phyloP scores from a whole-genome alignment of 805 yeast genomes.

The Lachancea cidri region DNA sequence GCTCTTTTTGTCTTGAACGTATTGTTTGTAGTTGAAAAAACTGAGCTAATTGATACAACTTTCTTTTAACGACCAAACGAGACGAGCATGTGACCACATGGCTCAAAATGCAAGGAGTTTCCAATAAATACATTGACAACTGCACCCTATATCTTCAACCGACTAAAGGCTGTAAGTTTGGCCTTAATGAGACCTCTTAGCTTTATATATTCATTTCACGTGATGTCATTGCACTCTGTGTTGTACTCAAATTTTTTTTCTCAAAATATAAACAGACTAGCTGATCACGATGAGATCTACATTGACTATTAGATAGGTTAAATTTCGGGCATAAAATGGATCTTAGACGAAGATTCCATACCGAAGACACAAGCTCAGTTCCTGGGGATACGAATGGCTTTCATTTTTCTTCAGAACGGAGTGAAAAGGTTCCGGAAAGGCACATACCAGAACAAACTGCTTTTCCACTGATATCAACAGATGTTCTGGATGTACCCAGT shows the following conservation, averaged over 20 bases:
- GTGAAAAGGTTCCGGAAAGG: not conserved
- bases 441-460: not conserved
- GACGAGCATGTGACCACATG: not conserved
- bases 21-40: no score
- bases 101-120: not conserved
- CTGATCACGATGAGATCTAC: not conserved
- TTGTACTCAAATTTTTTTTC: not conserved
- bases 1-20: not conserved
- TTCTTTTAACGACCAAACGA: not conserved
- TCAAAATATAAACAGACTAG: not conserved
- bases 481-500: constrained; percentile 63
- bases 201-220: not conserved
- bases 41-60: not conserved
- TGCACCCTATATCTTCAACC: not conserved
- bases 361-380: not conserved
- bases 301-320: not conserved
- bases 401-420: not conserved
- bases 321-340: not conserved
- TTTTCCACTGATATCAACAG: constrained; percentile 54
- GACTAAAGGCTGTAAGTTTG: not conserved
- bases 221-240: not conserved
- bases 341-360: not conserved
- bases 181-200: not conserved
- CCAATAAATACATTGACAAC: not conserved
- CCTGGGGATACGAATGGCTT: not conserved